Conservation (phyloP, 1,284 basidiomycete species). For the Singerocomus inundabilis region DNA sequence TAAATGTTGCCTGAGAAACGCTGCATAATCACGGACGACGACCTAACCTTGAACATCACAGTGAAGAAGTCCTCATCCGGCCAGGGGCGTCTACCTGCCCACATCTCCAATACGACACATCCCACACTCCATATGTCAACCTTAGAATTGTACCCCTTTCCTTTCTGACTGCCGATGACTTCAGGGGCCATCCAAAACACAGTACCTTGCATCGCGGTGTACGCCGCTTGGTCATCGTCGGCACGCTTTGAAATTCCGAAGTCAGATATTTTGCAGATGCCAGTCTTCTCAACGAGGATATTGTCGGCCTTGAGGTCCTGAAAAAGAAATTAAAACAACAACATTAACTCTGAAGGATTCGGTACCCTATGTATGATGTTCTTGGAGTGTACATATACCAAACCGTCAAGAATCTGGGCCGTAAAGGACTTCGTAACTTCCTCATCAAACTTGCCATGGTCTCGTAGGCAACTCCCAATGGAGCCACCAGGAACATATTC, state of each 20-base stretch:
- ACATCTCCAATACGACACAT: conserved; percentile 98
- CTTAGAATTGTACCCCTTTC: conserved; percentile 89
- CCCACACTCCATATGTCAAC: conserved; percentile 99
- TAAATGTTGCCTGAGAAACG: conserved; percentile 29
- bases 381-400: conserved; percentile 91
- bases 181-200: conserved; percentile 99
- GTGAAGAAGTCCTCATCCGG: conserved; percentile 84
- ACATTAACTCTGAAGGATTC: conserved; percentile 7
- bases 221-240: conserved; percentile 79
- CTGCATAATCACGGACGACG: neutral
- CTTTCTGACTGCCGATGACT: conserved; percentile 79
- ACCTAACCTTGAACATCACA: conserved; percentile 86
- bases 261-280: conserved; percentile 97
- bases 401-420: conserved; percentile 85
- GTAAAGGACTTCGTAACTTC: conserved; percentile 93
- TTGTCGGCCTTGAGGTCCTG: conserved; percentile 98
- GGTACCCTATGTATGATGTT: conserved; percentile 89
- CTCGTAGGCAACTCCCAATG: conserved; percentile 88
- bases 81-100: conserved; percentile 95
- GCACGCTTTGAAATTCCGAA: conserved; percentile 95
- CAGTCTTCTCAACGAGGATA: conserved; percentile 91
- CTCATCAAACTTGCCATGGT: conserved; percentile 92
- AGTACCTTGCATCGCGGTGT: conserved; percentile 93
- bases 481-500: conserved; percentile 99
- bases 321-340: conserved; percentile 11